Percentiles rank a stretch among this genome's conserved stretches.
Evolutionary conservation across 192 early-diverging fungal genomes (phyloP).

Genomic region (Coemansia sp.): DNA sequence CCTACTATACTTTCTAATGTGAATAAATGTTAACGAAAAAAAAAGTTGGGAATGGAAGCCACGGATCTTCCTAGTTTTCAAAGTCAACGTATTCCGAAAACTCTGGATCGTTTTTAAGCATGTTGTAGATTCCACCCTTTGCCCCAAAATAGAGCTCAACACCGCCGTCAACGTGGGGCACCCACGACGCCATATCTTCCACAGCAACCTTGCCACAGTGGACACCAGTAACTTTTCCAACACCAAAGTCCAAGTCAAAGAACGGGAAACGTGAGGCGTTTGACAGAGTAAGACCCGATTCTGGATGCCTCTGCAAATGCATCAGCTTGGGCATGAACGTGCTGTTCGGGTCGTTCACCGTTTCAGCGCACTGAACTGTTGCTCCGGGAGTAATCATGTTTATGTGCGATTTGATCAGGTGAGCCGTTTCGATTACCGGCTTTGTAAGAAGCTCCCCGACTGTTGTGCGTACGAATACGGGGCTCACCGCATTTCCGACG

Average conservation of each 20-base stretch:
- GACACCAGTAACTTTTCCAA: slow-evolving; percentile 16
- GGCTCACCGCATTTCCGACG: slow-evolving; percentile 30
- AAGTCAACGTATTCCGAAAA: slow-evolving; percentile 20
- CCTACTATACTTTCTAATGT: not conserved
- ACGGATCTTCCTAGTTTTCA: slow-evolving; percentile 7
- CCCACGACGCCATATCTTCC: slow-evolving; percentile 20
- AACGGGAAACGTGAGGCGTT: slow-evolving; percentile 32
- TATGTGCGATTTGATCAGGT: slow-evolving; percentile 16
- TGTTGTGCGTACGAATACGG: slow-evolving; percentile 13
- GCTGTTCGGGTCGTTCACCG: slow-evolving; percentile 7
- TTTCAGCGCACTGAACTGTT: slow-evolving; percentile 11
- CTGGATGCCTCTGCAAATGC: slow-evolving; percentile 7
- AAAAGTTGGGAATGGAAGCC: not conserved
- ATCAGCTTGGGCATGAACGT: slow-evolving; percentile 15
- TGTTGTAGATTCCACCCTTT: slow-evolving; percentile 6
- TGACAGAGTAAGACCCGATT: slow-evolving; percentile 18
- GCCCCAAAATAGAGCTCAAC: slow-evolving; percentile 23
- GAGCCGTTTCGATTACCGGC: slow-evolving; percentile 20
- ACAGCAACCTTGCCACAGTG: slow-evolving; percentile 15
- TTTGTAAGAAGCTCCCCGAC: slow-evolving; percentile 7
- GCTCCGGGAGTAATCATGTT: slow-evolving; percentile 29
- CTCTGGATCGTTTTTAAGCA: slow-evolving; percentile 17
- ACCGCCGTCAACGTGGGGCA: slow-evolving; percentile 25
- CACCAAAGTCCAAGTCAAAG: slow-evolving; percentile 23
- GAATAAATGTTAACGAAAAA: not conserved